phyloP scores from a whole-genome alignment of 1,284 basidiomycete genomes.

The Sphaerobolus stellatus region DNA sequence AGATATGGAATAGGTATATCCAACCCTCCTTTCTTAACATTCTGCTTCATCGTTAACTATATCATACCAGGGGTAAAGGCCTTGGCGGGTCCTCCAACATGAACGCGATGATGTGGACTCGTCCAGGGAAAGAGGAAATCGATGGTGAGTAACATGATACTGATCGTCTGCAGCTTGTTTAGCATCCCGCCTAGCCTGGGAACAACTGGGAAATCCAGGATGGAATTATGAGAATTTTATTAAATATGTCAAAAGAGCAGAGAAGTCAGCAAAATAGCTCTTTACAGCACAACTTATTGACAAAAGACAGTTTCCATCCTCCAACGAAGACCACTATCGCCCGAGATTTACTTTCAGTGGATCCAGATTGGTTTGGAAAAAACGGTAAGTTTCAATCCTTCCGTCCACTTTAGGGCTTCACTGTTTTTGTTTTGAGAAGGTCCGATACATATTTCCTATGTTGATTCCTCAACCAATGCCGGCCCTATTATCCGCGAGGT shows the following conservation, averaged over 20 bases:
- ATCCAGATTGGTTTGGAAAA: not conserved
- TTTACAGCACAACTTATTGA: not conserved
- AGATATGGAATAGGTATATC: not conserved
- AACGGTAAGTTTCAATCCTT: not conserved
- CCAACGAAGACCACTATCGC: not conserved
- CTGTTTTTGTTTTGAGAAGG: not conserved
- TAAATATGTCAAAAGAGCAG: conserved; percentile 4
- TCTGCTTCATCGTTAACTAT: not conserved
- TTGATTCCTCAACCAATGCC: not conserved
- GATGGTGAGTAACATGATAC: not conserved
- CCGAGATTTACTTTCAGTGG: not conserved
- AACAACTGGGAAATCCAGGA: conserved; percentile 15
- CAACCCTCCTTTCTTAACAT: not conserved
- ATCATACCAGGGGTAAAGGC: not conserved
- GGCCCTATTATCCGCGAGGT: not conserved
- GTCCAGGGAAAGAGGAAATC: not conserved
- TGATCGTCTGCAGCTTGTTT: not conserved
- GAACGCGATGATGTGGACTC: not conserved
- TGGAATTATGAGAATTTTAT: conserved; percentile 15
- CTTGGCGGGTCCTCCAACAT: not conserved
- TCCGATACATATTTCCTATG: not conserved
- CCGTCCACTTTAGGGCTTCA: not conserved
- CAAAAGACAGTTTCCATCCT: not conserved
- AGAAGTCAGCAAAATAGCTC: conserved; percentile 7
- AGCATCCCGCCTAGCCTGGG: conserved; percentile 13